Evolutionary conservation across 768 basidiomycete genomes (phyloP).

Genomic region (Filobasidium floriforme): DNA sequence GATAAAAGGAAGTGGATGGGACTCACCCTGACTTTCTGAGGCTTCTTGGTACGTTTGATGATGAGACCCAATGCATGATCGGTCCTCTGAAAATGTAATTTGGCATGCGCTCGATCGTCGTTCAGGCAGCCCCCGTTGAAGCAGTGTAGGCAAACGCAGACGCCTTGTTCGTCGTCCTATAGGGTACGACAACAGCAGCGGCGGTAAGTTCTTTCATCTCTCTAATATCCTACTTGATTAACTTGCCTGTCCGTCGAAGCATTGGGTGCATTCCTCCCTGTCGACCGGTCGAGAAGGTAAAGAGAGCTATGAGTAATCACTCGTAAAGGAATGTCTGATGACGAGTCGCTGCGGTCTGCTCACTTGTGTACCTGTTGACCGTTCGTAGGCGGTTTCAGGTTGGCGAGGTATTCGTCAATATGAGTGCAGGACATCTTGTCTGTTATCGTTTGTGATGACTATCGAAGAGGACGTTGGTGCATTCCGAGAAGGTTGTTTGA

Average conservation of each 20-base stretch:
- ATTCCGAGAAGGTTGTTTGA: too few species aligned
- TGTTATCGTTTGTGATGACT: neutral
- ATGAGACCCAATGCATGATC: conserved; percentile 73
- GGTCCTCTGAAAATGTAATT: conserved; percentile 62
- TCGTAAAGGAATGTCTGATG: neutral
- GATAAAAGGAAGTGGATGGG: too few species aligned
- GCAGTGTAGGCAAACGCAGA: conserved; percentile 84
- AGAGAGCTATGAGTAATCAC: conserved; percentile 1
- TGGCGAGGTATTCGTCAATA: conserved; percentile 49
- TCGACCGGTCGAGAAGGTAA: neutral
- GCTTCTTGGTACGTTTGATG: conserved; percentile 64
- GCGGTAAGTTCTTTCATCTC: neutral
- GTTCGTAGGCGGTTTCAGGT: conserved; percentile 55
- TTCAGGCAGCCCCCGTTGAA: conserved; percentile 84
- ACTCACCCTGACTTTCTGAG: conserved; percentile 60
- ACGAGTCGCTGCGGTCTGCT: neutral
- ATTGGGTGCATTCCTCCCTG: conserved; percentile 91
- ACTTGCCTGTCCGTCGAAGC: conserved; percentile 83
- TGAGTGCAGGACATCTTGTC: conserved; percentile 50
- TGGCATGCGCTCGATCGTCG: conserved; percentile 58
- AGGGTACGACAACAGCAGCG: neutral
- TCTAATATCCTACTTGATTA: neutral
- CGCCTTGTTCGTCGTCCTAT: conserved; percentile 64
- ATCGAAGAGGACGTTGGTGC: too few species aligned
- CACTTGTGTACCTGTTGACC: conserved; percentile 62